phyloP scores from a whole-genome alignment of 164 flowering plant species.

The Protea cynaroides region DNA sequence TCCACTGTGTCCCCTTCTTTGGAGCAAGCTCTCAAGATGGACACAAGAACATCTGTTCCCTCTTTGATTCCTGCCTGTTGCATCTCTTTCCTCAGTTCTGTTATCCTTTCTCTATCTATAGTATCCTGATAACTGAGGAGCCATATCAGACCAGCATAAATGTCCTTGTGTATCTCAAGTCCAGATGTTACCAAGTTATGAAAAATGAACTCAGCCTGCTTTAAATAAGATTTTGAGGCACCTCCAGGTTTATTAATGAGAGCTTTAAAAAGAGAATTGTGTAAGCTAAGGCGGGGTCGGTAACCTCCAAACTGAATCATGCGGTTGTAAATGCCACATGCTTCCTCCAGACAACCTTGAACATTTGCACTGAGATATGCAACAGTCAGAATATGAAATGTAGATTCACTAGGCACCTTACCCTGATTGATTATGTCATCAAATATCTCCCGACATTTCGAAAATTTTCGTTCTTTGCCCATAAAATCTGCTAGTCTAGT shows the following conservation, averaged over 20 bases:
- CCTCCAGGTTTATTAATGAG: constrained; percentile 61
- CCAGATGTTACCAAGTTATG: constrained; percentile 66
- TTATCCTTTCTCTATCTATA: constrained; percentile 63
- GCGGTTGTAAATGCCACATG: constrained; percentile 75
- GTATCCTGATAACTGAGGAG: constrained; percentile 84
- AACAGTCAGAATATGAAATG: constrained; percentile 74
- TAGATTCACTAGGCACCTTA: constrained; percentile 77
- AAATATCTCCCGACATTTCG: constrained; percentile 80
- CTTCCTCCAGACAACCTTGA: constrained; percentile 76
- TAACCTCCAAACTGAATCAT: constrained; percentile 95
- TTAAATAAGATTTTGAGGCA: constrained; percentile 53
- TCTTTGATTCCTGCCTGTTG: constrained; percentile 52
- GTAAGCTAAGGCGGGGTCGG: constrained; percentile 74
- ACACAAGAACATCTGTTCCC: constrained; percentile 62
- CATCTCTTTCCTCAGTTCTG: constrained; percentile 56
- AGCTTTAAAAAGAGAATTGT: constrained; percentile 79
- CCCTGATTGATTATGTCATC: constrained; percentile 83
- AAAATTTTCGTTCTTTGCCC: constrained; percentile 78
- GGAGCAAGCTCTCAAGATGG: constrained; percentile 71
- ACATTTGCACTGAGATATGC: constrained; percentile 71
- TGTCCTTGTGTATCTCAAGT: constrained; percentile 69
- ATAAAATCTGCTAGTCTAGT: constrained; percentile 84
- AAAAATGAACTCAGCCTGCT: constrained; percentile 87
- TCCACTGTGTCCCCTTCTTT: constrained; percentile 74
- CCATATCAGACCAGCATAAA: constrained; percentile 84